Evolutionary conservation across 129 eudicot genomes (phyloP).

Genomic region (Dittrichia graveolens): DNA sequence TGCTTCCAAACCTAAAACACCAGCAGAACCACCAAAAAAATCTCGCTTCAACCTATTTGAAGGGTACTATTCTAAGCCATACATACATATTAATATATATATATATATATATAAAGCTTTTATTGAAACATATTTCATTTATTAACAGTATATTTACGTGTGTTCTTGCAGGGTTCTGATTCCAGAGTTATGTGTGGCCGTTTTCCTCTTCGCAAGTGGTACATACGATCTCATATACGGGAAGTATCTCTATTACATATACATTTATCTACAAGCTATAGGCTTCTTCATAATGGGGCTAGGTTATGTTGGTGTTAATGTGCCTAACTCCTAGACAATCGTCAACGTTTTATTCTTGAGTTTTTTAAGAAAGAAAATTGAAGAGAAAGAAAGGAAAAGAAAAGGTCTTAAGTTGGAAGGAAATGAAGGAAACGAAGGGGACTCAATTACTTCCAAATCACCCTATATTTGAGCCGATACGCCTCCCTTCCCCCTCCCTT

Average conservation of each 20-base stretch:
- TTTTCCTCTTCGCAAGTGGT: conserved; percentile 54
- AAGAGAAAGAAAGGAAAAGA: too few relatives aligned
- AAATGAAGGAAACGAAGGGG: too few relatives aligned
- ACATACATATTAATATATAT: too few relatives aligned
- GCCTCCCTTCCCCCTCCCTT: too few relatives aligned
- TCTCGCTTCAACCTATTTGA: conserved; percentile 45
- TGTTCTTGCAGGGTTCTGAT: conserved; percentile 43
- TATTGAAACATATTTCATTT: not conserved
- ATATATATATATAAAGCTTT: conserved; percentile 11
- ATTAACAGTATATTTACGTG: conserved; percentile 8
- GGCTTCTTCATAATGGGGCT: conserved; percentile 58
- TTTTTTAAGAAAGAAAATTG: too few relatives aligned
- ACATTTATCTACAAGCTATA: conserved; percentile 51
- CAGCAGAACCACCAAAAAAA: conserved; percentile 35
- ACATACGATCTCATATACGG: conserved; percentile 61
- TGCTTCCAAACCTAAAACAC: conserved; percentile 47
- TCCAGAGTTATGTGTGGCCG: conserved; percentile 41
- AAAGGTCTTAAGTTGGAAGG: too few relatives aligned
- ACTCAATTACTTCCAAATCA: too few relatives aligned
- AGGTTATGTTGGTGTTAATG: conserved; percentile 59
- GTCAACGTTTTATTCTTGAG: too few relatives aligned
- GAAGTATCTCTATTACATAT: conserved; percentile 46
- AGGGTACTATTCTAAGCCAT: conserved; percentile 34
- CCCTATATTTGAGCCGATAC: too few relatives aligned
- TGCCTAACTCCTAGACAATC: conserved; percentile 34